Evolutionary conservation across 2,329 filamentous ascomycete species (phyloP), one percentile per base, ranked within the genome.

Genomic region (Amphichorda felina): DNA sequence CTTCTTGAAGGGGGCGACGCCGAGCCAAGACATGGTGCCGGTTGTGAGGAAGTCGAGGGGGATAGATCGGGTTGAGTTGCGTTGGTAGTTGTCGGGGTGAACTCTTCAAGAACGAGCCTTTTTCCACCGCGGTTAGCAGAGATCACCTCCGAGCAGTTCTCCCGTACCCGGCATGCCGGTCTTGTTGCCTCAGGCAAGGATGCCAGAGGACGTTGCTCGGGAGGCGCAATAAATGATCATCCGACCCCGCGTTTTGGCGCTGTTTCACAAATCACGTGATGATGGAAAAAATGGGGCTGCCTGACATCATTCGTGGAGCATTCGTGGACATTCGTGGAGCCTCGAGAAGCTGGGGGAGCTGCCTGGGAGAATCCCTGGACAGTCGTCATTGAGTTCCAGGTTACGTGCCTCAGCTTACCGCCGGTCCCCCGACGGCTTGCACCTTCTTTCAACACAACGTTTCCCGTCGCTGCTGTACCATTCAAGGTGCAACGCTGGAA

Each of bases 1-100:
- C 72, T 86, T 88, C 74, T 87, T 88, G 54, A 75, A 56, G 42
- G 71, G 70, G 50, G 56, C 52, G 46, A 68, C 57, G 60, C 79
- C 79, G 63, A 88, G 71, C 66, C 80, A 75, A 67, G 74, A 75
- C 82, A 86, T 85, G 53, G 66, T 81, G 70, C 59, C 54, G 57
- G 56, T 55, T 45, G 47, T 56, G 51, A 50, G 56, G 48, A 50
- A 52, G 39, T 34, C 33, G 36, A 36, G 27, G 26, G 18, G 30
- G 33, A 24, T 24, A 30, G 24, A 29, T 29, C 37, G 38, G 33
- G n/a, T 31, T 19, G 15, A 33, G 48, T 46, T 51, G 51, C 52
- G 55, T 53, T 50, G 51, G 47, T 52, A 47, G 53, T 43, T 45
- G 49, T 45, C 43, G 42, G 37, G 47, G 30, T 51, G 48, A 50